Evolutionary conservation across 2,329 filamentous ascomycete species (phyloP).

Genomic region (Phialophora verrucosa): DNA sequence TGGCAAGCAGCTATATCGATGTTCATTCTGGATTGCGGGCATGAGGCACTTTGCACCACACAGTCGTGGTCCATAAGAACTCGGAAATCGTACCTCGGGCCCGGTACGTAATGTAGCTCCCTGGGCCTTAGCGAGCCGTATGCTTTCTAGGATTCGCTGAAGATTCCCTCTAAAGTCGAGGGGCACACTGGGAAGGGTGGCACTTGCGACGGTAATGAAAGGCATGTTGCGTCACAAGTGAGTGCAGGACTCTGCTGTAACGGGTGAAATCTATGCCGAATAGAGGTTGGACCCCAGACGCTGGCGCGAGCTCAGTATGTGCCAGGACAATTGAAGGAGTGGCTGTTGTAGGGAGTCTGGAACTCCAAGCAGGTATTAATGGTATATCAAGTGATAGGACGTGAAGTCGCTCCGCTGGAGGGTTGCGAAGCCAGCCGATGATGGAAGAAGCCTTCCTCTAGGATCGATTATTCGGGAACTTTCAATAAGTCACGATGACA

Average conservation of each 20-base stretch:
- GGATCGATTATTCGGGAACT: too few species aligned
- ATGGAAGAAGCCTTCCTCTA: background rate
- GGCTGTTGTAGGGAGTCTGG: background rate
- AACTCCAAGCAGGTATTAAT: background rate
- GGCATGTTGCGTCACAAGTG: background rate
- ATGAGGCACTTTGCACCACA: conserved; percentile 47
- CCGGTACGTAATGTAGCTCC: conserved; percentile 68
- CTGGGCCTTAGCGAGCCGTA: conserved; percentile 63
- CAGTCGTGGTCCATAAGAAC: background rate
- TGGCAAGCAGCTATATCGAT: background rate
- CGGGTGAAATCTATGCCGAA: background rate
- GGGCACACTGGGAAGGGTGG: conserved; percentile 39
- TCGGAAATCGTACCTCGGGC: conserved; percentile 46
- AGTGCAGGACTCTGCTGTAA: background rate
- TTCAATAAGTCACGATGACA: background rate
- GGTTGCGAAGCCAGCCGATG: background rate
- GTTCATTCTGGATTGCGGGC: background rate
- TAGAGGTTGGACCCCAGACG: background rate
- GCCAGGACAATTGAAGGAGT: background rate
- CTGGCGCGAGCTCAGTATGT: background rate
- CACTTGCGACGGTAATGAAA: conserved; percentile 24
- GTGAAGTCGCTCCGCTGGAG: background rate
- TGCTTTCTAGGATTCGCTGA: conserved; percentile 67
- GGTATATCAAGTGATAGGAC: background rate
- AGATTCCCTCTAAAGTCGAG: conserved; percentile 70